Percentiles rank a stretch among this genome's conserved stretches.
phyloP scores from a whole-genome alignment of 169 alveolate genomes.

The Plasmodium chabaudi region DNA sequence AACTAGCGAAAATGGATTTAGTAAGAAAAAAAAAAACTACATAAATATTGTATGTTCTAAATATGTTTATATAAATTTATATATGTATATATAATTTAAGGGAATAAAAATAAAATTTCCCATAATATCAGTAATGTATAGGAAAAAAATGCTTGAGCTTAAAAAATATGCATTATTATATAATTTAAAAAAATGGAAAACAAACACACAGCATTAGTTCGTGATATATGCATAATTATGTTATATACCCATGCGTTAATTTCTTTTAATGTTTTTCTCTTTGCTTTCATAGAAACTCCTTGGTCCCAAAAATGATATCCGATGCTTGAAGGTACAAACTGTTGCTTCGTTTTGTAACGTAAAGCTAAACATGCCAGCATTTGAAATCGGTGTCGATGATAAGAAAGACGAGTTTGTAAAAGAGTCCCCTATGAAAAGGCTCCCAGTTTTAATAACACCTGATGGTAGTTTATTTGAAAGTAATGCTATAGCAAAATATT shows the following conservation, averaged over 20 bases:
- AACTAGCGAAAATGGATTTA: slow-evolving; percentile 42
- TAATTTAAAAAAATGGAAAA: no score
- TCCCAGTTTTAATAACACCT: slow-evolving; percentile 63
- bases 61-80: neutral
- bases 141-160: no score
- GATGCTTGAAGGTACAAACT: slow-evolving; percentile 52
- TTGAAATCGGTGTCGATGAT: slow-evolving; percentile 57
- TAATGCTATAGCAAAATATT: slow-evolving; percentile 63
- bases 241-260: no score
- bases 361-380: slow-evolving; percentile 38
- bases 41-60: neutral
- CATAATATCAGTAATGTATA: no score
- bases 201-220: no score
- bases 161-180: no score
- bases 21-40: slow-evolving; percentile 30
- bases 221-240: no score
- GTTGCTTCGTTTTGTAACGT: slow-evolving; percentile 70
- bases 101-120: neutral
- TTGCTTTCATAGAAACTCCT: slow-evolving; percentile 25
- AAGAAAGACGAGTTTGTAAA: slow-evolving; percentile 43
- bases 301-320: slow-evolving; percentile 52
- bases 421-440: slow-evolving; percentile 52
- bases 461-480: slow-evolving; percentile 46
- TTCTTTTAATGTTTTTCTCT: neutral
- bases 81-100: neutral